Evolutionary conservation across 2,329 filamentous ascomycete genomes (phyloP), one percentile per base, ranked within the genome.

Genomic region (Alternaria rosae): DNA sequence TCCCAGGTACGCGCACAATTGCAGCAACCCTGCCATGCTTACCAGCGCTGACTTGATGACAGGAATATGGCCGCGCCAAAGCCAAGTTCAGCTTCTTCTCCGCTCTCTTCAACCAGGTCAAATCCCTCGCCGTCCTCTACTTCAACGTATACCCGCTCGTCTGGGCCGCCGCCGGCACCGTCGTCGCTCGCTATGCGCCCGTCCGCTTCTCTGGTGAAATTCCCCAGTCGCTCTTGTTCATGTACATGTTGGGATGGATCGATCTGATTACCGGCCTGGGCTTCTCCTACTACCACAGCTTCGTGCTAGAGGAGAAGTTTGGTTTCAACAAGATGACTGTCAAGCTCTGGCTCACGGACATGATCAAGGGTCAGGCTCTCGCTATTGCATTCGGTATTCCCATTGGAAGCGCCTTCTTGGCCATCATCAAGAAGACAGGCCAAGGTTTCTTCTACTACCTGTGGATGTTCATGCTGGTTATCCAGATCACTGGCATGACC

Each of bases 321-420:
- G 95, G 95, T 52, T 99, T 99, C 88, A 99, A 99, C 82, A 99
- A 99, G 84, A 93, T 97, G 85, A 98, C 95, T 0, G 84, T 93
- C 57, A 89, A 89, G 79, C 85, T 98, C 28, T 99, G 94, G 85
- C 78, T 97, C 55, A 92, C 88, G 72, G 95, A 99, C 79, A 89
- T 97, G 83, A 80, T 98, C 83, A 99, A 99, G 86, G 89, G 91
- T 30, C 93, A 97, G 79, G 85, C 92, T 70, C 87, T 99, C 61
- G 88, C 90, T 54, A 85, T 96, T 69, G 89, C 88, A 50, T 86
- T 99, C 61, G 91, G 92, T 63, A 89, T 93, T 54, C 95, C 96
- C 1, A 91, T 99, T 70, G 91, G 97, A 66, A 92, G 92, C 69
- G 95, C 90, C 43, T 96, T 99, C 85, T 87, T 98, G 75, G 88